Evolutionary conservation across 768 basidiomycete species (phyloP).

Genomic region (Erythrobasidium yunnanense): DNA sequence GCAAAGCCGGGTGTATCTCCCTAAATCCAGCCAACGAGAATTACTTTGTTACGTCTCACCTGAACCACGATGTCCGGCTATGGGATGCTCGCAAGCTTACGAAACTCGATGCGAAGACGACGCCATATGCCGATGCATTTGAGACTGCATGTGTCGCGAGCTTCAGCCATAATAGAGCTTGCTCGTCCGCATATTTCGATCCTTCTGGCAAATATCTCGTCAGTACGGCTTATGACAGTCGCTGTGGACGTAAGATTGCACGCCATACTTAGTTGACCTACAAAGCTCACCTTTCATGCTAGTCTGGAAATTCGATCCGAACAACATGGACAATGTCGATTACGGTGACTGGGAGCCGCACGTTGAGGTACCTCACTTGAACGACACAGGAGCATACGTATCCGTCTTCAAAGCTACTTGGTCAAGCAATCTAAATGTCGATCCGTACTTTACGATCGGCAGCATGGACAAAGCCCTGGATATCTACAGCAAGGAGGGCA

Average conservation of each 20-base stretch:
- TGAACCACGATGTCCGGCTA: conserved; percentile 33
- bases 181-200: conserved; percentile 44
- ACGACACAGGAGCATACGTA: conserved; percentile 45
- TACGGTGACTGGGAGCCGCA: conserved; percentile 28
- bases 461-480: conserved; percentile 44
- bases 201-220: conserved; percentile 42
- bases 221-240: conserved; percentile 45
- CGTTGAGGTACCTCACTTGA: conserved; percentile 33
- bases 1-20: conserved; percentile 34
- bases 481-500: conserved; percentile 40
- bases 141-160: conserved; percentile 32
- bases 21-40: conserved; percentile 32
- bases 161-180: conserved; percentile 35
- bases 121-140: conserved; percentile 7
- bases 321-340: conserved; percentile 29
- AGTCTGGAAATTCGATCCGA: conserved; percentile 40
- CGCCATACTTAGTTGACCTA: no score
- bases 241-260: conserved; percentile 40
- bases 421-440: conserved; percentile 39
- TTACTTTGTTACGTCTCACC: conserved; percentile 33
- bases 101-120: not conserved
- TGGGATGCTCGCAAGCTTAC: conserved; percentile 32
- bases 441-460: conserved; percentile 42
- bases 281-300: not conserved
- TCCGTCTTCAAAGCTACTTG: conserved; percentile 46